Conservation (phyloP, 2,329 filamentous ascomycete genomes). For the Orbilia oligospora region DNA sequence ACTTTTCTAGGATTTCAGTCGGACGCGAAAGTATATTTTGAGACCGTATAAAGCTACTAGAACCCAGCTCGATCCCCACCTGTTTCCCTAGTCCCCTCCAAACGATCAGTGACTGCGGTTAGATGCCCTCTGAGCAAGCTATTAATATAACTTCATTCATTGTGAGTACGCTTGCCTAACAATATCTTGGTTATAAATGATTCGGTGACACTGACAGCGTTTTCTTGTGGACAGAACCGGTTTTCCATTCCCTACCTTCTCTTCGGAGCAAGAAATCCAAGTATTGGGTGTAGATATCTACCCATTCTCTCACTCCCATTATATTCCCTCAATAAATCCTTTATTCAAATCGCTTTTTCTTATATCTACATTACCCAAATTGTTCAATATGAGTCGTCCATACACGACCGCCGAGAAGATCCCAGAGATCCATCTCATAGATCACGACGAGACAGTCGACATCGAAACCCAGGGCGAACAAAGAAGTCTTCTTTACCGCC, state of each 20-base stretch:
- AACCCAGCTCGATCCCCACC: too few relatives aligned
- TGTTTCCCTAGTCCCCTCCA: not conserved
- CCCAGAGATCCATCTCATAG: constrained; percentile 39
- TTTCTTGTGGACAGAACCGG: too few relatives aligned
- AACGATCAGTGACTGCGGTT: not conserved
- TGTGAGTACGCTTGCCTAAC: not conserved
- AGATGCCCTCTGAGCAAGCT: not conserved
- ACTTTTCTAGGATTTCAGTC: constrained; percentile 1
- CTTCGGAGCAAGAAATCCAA: too few relatives aligned
- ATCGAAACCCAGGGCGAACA: constrained; percentile 34
- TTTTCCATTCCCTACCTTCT: too few relatives aligned
- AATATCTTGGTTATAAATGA: too few relatives aligned
- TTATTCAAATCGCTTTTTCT: not conserved
- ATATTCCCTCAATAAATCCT: not conserved
- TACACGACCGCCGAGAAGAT: constrained; percentile 39
- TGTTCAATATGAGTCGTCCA: constrained; percentile 5
- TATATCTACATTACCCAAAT: not conserved
- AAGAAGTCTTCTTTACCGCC: constrained; percentile 20
- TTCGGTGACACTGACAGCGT: not conserved
- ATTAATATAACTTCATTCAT: constrained; percentile 2
- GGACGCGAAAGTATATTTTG: not conserved
- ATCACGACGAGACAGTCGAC: constrained; percentile 25
- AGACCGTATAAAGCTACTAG: constrained; percentile 38
- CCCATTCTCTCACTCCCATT: too few relatives aligned
- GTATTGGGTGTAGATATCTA: too few relatives aligned